phyloP scores from a whole-genome alignment of 352 stramenopile genomes.

The Phytophthora tentaculata region DNA sequence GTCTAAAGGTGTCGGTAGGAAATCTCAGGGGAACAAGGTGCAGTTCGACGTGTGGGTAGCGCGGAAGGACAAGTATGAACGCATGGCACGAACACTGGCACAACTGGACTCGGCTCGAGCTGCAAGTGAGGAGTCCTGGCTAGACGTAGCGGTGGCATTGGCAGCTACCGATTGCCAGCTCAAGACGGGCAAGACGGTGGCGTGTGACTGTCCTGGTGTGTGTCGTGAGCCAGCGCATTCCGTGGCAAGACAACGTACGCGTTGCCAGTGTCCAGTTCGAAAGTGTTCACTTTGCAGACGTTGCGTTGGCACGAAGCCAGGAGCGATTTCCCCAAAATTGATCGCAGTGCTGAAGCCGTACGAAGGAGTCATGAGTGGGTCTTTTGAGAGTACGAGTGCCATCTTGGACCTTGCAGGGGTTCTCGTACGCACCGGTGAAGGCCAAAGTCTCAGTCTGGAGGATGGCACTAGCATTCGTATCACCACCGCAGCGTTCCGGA shows the following conservation, averaged over 20 bases:
- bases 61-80: slow-evolving; percentile 89
- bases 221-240: slow-evolving; percentile 69
- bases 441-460: slow-evolving; percentile 41
- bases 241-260: slow-evolving; percentile 73
- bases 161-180: slow-evolving; percentile 80
- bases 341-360: slow-evolving; percentile 57
- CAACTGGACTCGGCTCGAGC: slow-evolving; percentile 75
- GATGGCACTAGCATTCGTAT: slow-evolving; percentile 43
- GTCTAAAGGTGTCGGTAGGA: slow-evolving; percentile 15
- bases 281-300: slow-evolving; percentile 83
- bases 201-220: slow-evolving; percentile 73
- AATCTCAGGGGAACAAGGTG: slow-evolving; percentile 35
- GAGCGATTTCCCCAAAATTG: slow-evolving; percentile 76
- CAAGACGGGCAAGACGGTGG: slow-evolving; percentile 73
- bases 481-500: slow-evolving; percentile 59
- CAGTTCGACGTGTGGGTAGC: slow-evolving; percentile 87
- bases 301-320: slow-evolving; percentile 64
- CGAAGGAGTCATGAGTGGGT: slow-evolving; percentile 21
- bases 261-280: slow-evolving; percentile 78
- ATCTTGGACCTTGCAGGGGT: slow-evolving; percentile 58
- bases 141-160: slow-evolving; percentile 76
- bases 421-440: slow-evolving; percentile 59
- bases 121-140: slow-evolving; percentile 61
- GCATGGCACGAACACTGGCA: slow-evolving; percentile 61
- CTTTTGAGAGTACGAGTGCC: slow-evolving; percentile 32